Evolutionary conservation across 495 filamentous ascomycete genomes (phyloP), one percentile per base, ranked within the genome.

Genomic region (Pyrenula aspistea): DNA sequence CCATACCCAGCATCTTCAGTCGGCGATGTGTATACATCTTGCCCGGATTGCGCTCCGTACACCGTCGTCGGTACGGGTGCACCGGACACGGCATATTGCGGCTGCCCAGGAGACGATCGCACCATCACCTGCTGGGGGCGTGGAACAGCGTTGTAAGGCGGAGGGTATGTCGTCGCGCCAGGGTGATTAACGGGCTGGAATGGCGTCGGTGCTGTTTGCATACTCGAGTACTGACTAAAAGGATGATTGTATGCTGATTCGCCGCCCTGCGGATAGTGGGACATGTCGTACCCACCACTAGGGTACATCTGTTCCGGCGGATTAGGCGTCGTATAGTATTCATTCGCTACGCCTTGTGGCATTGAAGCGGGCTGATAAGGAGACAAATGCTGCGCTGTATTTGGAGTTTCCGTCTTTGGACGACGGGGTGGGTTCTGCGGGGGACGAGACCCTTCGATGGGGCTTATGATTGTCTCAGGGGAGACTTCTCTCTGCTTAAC

Each of bases 401-500:
- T 42, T 8, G 31, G 31, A 42, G 31, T 42, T 42, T 42, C 31
- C 31, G 31, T 15, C 15, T 42, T 42, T 4, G 31, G 31, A 42
- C 31, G 31, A 8, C 22, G n/a, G 19, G 50, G 8, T 10, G 22
- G 4, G 20, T 24, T 20, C 4, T 8, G 19, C 50, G 8, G 50
- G 19, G 8, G 8, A 8, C 50, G n/a, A 4, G 19, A 4, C 8
- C 50, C 19, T 57, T 84, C 79, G 49, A 83, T 75, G 12, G 81
- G 81, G 61, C 81, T 83, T 68, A 84, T 83, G 60, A 82, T 76
- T 24, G 79, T 83, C 58, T 83, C 75, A 19, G 76, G 72, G 22
- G 80, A 77, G 22, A 85, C 75, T 24, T 78, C 73, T 57, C 73
- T 78, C 49, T 71, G 67, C 50, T 73, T 74, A n/a, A 92, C 85